Conservation (phyloP, 345 rosid genomes). For the Hevea brasiliensis region DNA sequence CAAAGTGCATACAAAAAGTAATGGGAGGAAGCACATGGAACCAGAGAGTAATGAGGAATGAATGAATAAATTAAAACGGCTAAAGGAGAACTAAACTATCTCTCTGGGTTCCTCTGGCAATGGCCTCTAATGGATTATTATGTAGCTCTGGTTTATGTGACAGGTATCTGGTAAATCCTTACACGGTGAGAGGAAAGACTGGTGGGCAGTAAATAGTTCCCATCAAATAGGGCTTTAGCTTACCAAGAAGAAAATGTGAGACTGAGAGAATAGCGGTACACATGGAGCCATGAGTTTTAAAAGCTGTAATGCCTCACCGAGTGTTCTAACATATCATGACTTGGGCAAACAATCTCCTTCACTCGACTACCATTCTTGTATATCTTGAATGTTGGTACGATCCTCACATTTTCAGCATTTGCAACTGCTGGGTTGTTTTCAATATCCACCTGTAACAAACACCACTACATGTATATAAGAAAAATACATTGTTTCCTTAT, state of each 20-base stretch:
- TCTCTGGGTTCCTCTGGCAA: conserved; percentile 45
- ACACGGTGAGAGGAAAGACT: conserved; percentile 26
- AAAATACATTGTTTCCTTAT: background rate
- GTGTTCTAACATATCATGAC: conserved; percentile 78
- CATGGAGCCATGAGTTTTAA: conserved; percentile 43
- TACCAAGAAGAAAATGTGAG: conserved; percentile 15
- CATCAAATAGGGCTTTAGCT: conserved; percentile 25
- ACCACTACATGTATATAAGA: conserved; percentile 6
- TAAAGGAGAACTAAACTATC: conserved; percentile 51
- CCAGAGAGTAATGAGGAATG: conserved; percentile 59
- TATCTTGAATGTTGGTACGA: conserved; percentile 95
- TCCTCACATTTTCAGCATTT: conserved; percentile 74
- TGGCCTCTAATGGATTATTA: conserved; percentile 44
- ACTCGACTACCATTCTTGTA: conserved; percentile 75
- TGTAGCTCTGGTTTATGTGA: conserved; percentile 49
- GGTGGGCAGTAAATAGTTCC: conserved; percentile 36
- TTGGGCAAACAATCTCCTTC: conserved; percentile 93
- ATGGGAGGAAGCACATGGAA: conserved; percentile 34
- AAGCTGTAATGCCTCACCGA: conserved; percentile 93
- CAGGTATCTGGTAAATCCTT: conserved; percentile 43
- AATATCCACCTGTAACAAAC: conserved; percentile 65
- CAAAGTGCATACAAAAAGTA: conserved; percentile 6
- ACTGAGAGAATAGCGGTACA: conserved; percentile 26
- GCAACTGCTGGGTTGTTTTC: conserved; percentile 53
- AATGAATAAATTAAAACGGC: conserved; percentile 54